Evolutionary conservation across 805 yeast genomes (phyloP), one percentile per base, ranked within the genome.

Genomic region (Wickerhamiella nectarea): DNA sequence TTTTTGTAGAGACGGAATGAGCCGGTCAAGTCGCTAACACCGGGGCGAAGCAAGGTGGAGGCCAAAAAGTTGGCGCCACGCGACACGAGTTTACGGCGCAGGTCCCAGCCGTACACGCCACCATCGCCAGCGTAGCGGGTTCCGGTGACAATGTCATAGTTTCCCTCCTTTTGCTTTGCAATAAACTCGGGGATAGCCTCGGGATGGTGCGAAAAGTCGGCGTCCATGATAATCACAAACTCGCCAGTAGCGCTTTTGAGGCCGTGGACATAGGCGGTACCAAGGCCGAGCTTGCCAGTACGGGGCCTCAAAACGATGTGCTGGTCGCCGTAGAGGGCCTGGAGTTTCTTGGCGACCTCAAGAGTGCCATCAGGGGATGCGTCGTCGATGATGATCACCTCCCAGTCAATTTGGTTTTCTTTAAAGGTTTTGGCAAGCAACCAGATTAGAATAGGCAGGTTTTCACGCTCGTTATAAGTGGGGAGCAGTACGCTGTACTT

Each of bases 61-160:
- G 89, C 86, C 53, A 80, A 65, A 63, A 80, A 79, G 63, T 80
- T 80, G 56, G 89, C 89, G 34, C 87, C 87, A 57, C 87, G 69
- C 12, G 83, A 76, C 39, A 78, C 81, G 57, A 80, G 67, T 58
- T 80, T 80, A 57, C 89, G 68, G 69, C 80, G 79, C 60, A 80
- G 70, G 56, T 80, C 86, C 89, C 89, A 80, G 40, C 89, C 89
- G 56, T 71, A 80, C 24, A 80, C 89, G 39, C 89, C 89, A 25
- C 89, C 89, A 52, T 80, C 68, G 12, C 87, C 87, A 9, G 81
- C 80, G 54, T 80, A 80, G 55, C 89, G 71, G 7, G 89, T 80
- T 6, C 70, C 70, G 19, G 68, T 64, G 20, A 65, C 70, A 41
- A 65, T 64, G 44, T 66, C 69, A 44, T 56, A 63, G 55, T 64